Percentiles rank a stretch among this genome's conserved stretches.
Conservation (phyloP, 2,329 filamentous ascomycete genomes). For the Penicillium italicum region DNA sequence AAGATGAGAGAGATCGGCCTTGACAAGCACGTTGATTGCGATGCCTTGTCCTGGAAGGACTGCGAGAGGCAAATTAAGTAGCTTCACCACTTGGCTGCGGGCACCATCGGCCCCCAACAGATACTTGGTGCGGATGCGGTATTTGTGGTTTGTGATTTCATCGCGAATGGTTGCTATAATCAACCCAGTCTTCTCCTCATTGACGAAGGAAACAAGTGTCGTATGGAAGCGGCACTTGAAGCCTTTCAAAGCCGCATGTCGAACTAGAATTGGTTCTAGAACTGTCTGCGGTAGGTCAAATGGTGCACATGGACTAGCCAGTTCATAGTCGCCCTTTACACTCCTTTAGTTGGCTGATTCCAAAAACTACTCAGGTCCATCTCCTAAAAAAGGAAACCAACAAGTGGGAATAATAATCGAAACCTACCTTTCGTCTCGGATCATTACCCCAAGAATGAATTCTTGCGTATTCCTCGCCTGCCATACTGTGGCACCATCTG, state of each 20-base stretch:
- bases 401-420: not conserved
- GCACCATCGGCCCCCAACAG: constrained; percentile 3
- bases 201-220: constrained; percentile 34
- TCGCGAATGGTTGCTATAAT: constrained; percentile 39
- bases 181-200: constrained; percentile 11
- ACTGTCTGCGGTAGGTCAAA: constrained; percentile 49
- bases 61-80: constrained; percentile 48
- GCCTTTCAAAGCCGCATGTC: constrained; percentile 40
- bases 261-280: constrained; percentile 49
- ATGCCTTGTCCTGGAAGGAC: constrained; percentile 47
- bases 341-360: not conserved
- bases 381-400: not conserved
- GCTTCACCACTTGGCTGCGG: constrained; percentile 28
- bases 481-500: constrained; percentile 53
- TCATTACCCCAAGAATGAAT: constrained; percentile 53
- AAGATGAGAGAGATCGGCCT: constrained; percentile 45
- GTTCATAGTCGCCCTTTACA: constrained; percentile 42
- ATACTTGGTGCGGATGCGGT: constrained; percentile 47
- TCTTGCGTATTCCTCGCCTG: constrained; percentile 51
- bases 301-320: constrained; percentile 43
- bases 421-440: constrained; percentile 41
- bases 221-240: constrained; percentile 47
- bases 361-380: too few species aligned
- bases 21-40: constrained; percentile 50
- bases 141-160: constrained; percentile 36